phyloP scores from a whole-genome alignment of 768 basidiomycete genomes.

The Boletus reticuloceps region DNA sequence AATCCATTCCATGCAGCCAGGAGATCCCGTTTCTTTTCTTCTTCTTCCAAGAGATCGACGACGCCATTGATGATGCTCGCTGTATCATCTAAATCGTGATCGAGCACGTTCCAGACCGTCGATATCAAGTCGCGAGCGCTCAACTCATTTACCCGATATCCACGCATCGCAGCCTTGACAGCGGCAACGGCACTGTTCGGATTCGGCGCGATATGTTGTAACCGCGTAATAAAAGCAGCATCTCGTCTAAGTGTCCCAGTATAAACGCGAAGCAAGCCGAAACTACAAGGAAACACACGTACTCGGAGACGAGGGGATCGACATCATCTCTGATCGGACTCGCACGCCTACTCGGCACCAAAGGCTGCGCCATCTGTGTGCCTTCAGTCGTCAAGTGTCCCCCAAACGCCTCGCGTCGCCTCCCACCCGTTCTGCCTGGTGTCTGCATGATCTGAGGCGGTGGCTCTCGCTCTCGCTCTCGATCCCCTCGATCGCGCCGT shows the following conservation, averaged over 20 bases:
- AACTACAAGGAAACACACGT: constrained; percentile 20
- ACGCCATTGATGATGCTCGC: constrained; percentile 69
- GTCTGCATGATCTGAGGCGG: constrained; percentile 22
- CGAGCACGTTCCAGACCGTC: constrained; percentile 81
- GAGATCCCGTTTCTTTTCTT: constrained; percentile 78
- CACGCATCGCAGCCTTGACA: constrained; percentile 72
- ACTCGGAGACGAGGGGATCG: constrained; percentile 59
- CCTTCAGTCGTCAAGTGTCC: constrained; percentile 49
- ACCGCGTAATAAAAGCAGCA: constrained; percentile 57
- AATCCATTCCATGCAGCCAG: constrained; percentile 81
- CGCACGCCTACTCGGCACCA: constrained; percentile 26
- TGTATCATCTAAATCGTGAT: constrained; percentile 66
- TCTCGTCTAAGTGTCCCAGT: constrained; percentile 53
- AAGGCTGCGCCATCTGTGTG: constrained; percentile 9
- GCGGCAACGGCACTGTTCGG: constrained; percentile 57
- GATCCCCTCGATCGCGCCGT: constrained; percentile 46
- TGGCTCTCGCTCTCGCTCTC: constrained; percentile 49
- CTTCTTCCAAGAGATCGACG: constrained; percentile 77
- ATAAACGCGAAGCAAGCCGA: background rate
- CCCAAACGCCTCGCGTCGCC: constrained; percentile 64
- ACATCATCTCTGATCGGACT: constrained; percentile 40
- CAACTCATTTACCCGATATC: constrained; percentile 74
- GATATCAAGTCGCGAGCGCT: constrained; percentile 82
- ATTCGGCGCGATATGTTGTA: constrained; percentile 58
- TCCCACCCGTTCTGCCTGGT: constrained; percentile 31